Evolutionary conservation across 768 basidiomycete genomes (phyloP).

Genomic region (Boletus eberwhitei): DNA sequence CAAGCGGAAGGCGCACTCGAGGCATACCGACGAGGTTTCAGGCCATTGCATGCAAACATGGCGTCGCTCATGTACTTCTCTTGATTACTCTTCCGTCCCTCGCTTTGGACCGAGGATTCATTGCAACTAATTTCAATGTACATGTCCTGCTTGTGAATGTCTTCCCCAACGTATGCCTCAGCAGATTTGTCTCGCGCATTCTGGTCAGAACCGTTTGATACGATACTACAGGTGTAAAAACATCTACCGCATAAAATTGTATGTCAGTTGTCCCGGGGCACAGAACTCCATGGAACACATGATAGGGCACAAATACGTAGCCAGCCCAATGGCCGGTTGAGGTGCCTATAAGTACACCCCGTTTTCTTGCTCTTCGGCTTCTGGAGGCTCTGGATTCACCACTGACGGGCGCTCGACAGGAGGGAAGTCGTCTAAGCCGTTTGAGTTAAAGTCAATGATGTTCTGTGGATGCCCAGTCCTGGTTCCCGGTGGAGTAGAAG

Average conservation of each 20-base stretch:
- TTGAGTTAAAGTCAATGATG: slow-evolving; percentile 7
- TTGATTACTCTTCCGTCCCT: slow-evolving; percentile 9
- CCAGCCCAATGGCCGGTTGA: not conserved
- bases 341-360: slow-evolving; percentile 29
- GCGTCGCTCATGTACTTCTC: slow-evolving; percentile 60
- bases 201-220: not conserved
- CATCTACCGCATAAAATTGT: not conserved
- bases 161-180: not conserved
- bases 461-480: slow-evolving; percentile 1
- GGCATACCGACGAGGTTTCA: slow-evolving; percentile 52
- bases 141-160: not conserved
- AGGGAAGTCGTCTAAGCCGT: slow-evolving; percentile 11
- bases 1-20: slow-evolving; percentile 43
- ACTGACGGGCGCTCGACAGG: not conserved
- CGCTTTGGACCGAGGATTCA: not conserved
- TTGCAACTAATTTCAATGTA: not conserved
- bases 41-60: slow-evolving; percentile 51
- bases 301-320: not conserved
- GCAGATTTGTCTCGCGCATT: not conserved
- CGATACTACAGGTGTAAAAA: not conserved
- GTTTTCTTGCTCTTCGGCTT: slow-evolving; percentile 4
- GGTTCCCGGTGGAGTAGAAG: not conserved
- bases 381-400: not conserved
- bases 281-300: not conserved
- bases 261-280: not conserved